Percentiles rank a stretch among this genome's conserved stretches.
Evolutionary conservation across 2,329 filamentous ascomycete genomes (phyloP).

Genomic region (Elsinoe necatrix): DNA sequence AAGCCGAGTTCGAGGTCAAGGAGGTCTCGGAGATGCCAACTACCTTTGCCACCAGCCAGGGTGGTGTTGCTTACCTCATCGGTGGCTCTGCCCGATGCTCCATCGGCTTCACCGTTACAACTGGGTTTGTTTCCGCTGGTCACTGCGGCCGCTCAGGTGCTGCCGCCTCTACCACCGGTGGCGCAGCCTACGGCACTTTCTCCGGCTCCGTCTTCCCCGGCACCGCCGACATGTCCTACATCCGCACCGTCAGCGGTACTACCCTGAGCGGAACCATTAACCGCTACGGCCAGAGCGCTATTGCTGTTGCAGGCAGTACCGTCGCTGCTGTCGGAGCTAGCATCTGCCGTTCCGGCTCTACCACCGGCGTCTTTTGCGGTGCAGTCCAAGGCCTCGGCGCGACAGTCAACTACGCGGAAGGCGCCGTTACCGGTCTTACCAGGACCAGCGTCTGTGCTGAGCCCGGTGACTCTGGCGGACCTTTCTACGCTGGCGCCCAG

Average conservation of each 20-base stretch:
- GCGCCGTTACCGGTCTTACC: constrained; percentile 3
- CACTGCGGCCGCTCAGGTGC: constrained; percentile 1
- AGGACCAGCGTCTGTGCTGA: constrained; percentile 11
- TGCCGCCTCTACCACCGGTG: not conserved
- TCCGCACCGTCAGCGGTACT: constrained; percentile 5
- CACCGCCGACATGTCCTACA: constrained; percentile 7
- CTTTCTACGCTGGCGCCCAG: constrained; percentile 9
- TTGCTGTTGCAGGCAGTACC: not conserved
- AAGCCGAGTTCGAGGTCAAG: constrained; percentile 13
- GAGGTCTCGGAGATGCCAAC: constrained; percentile 1
- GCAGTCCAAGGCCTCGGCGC: not conserved
- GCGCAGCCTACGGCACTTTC: not conserved
- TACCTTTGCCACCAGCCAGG: constrained; percentile 10
- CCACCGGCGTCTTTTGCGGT: constrained; percentile 9
- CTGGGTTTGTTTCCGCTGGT: constrained; percentile 2
- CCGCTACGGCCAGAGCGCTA: constrained; percentile 7
- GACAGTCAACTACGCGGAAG: constrained; percentile 7
- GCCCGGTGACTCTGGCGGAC: constrained; percentile 13
- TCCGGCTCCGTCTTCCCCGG: constrained; percentile 8
- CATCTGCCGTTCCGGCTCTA: constrained; percentile 9
- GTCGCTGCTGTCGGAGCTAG: constrained; percentile 1
- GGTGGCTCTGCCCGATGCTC: not conserved
- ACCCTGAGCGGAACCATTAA: constrained; percentile 11
- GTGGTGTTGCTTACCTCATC: constrained; percentile 8
- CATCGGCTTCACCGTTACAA: constrained; percentile 11